A percentile compares a stretch with the other conserved stretches of the same genome.
phyloP scores from a whole-genome alignment of 2,329 filamentous ascomycete genomes.

The Sclerotinia minor region DNA sequence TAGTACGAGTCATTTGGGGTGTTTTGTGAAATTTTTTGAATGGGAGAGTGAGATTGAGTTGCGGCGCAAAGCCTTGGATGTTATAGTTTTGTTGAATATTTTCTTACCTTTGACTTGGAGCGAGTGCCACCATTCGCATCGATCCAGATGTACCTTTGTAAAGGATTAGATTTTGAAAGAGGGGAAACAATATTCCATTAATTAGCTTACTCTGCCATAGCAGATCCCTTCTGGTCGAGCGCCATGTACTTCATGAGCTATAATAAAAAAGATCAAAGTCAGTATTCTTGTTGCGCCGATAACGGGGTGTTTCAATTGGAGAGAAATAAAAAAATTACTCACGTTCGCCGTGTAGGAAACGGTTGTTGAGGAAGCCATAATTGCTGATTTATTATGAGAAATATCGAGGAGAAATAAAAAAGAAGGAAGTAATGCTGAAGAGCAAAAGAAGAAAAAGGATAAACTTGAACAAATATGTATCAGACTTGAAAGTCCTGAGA shows the following conservation, averaged over 20 bases:
- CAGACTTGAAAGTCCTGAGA: conserved; percentile 5
- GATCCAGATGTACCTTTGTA: conserved; percentile 78
- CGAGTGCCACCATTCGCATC: conserved; percentile 79
- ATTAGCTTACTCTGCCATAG: conserved; percentile 88
- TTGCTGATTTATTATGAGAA: conserved; percentile 30
- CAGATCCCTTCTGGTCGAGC: conserved; percentile 82
- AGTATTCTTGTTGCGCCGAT: conserved; percentile 12
- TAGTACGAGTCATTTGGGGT: conserved; percentile 27
- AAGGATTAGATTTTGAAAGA: conserved; percentile 23
- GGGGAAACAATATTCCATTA: conserved; percentile 53
- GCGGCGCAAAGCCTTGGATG: conserved; percentile 9
- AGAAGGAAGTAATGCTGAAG: not conserved
- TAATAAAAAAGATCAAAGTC: conserved; percentile 30
- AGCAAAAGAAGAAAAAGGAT: not conserved
- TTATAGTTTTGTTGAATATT: not conserved
- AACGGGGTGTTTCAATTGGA: conserved; percentile 28
- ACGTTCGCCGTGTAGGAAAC: conserved; percentile 46
- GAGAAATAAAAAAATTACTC: conserved; percentile 33
- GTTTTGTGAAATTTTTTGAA: not conserved
- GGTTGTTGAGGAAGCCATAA: conserved; percentile 40
- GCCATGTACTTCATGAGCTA: conserved; percentile 90
- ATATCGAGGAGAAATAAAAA: not conserved
- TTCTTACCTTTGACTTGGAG: conserved; percentile 92
- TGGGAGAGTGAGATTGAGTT: conserved; percentile 9
- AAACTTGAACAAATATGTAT: not conserved